Evolutionary conservation across 352 stramenopile genomes (phyloP), one percentile per base, ranked within the genome.

Genomic region (Pythium oligandrum): DNA sequence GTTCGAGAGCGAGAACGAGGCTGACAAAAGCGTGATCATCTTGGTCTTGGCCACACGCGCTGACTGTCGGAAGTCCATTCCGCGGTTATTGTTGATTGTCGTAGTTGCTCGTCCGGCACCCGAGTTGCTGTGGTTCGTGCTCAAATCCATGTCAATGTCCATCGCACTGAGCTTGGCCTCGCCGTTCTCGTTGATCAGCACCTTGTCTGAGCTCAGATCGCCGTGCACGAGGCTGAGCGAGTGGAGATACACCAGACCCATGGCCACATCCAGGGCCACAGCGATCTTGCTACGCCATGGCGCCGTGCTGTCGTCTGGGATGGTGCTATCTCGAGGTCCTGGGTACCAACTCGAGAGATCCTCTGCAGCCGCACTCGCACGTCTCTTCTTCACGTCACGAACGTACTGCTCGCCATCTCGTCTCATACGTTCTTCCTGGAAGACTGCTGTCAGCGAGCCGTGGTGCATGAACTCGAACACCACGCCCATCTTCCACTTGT

Each of bases 381-480:
- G 17, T 26, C 17, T 26, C 17, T 26, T 26, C 17, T 26, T 26
- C 17, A 26, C 17, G 57, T 68, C 61, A 35, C 57, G 58, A 37
- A 70, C 61, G 49, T 75, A 86, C 26, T 62, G 52, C 44, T 84
- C 78, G 44, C 79, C 75, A 61, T 87, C 77, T 11, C 79, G 75
- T 37, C 67, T 76, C 12, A 68, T 70, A 6, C 75, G 73, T 44
- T 90, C 77, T 0, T 68, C 34, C 49, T 78, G 65, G 48, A 88
- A 90, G 63, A 88, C 72, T 2, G 63, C 36, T 3, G 76, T 70
- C 4, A 90, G 65, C 43, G 79, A 86, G 6, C 79, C 79, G 49
- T 71, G 54, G 31, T 80, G 66, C 79, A 90, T 90, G 61, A 75
- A 87, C 71, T 90, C 79, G 38, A 90, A 87, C 40, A 90, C 75